A percentile compares a stretch with the other conserved stretches of the same genome.
phyloP scores from a whole-genome alignment of 2,329 filamentous ascomycete genomes.

The Neofusicoccum parvum region DNA sequence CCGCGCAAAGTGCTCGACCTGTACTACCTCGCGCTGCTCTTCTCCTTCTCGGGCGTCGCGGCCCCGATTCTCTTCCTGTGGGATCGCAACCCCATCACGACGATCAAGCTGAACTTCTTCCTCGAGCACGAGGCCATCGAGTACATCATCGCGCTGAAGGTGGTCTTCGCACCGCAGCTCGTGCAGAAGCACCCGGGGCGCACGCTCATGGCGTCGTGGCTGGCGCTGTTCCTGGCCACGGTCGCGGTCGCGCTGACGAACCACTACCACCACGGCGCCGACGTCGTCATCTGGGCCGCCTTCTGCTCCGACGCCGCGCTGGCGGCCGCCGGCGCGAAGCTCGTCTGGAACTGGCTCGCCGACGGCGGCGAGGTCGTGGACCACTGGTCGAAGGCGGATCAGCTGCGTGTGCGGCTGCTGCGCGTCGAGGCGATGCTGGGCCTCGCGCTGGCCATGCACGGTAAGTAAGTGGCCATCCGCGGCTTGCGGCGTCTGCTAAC shows the following conservation, averaged over 20 bases:
- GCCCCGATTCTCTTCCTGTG: conserved; percentile 23
- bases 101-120: conserved; percentile 23
- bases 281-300: conserved; percentile 23
- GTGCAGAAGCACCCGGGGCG: conserved; percentile 4
- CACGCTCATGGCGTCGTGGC: conserved; percentile 22
- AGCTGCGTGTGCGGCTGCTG: conserved; percentile 3
- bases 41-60: conserved; percentile 22
- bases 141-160: conserved; percentile 22
- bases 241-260: conserved; percentile 18
- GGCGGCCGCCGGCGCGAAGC: conserved; percentile 18
- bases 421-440: conserved; percentile 23
- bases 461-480: neutral
- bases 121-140: conserved; percentile 25
- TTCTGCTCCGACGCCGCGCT: conserved; percentile 23
- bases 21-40: conserved; percentile 24
- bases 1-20: conserved; percentile 23
- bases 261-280: conserved; percentile 22
- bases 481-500: too few relatives aligned
- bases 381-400: neutral
- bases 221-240: conserved; percentile 12
- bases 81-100: conserved; percentile 19
- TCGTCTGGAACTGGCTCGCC: conserved; percentile 16
- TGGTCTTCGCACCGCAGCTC: conserved; percentile 17
- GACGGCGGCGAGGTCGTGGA: neutral
- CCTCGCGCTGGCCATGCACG: conserved; percentile 22